phyloP scores from a whole-genome alignment of 2,329 filamentous ascomycete species.

The Penicillium crustosum region DNA sequence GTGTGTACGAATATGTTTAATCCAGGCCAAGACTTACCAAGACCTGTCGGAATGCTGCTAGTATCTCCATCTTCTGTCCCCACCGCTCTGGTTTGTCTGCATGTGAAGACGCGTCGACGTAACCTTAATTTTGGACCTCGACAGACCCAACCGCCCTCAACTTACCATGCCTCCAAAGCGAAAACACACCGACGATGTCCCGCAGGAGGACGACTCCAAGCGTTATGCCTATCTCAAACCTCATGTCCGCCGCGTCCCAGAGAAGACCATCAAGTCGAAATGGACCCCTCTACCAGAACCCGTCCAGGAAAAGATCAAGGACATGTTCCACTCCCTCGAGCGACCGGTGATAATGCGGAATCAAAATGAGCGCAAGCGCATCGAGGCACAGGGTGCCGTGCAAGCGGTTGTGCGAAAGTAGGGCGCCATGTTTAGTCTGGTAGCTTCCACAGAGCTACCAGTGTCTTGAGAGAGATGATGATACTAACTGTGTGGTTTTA shows the following conservation, averaged over 20 bases:
- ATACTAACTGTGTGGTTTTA: constrained; percentile 17
- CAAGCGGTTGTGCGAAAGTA: constrained; percentile 46
- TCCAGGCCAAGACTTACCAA: neutral
- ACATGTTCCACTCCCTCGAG: constrained; percentile 44
- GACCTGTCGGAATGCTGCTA: neutral
- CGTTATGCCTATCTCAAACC: constrained; percentile 43
- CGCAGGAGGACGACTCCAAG: constrained; percentile 23
- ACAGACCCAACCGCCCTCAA: constrained; percentile 3
- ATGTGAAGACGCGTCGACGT: constrained; percentile 20
- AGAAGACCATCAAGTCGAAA: constrained; percentile 47
- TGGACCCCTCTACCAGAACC: constrained; percentile 47
- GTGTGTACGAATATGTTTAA: neutral
- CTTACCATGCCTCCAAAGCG: constrained; percentile 28
- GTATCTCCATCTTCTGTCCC: neutral
- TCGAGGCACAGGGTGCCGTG: constrained; percentile 44
- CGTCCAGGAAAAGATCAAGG: constrained; percentile 44
- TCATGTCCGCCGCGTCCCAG: constrained; percentile 42
- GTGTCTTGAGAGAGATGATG: neutral
- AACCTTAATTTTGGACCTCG: constrained; percentile 1
- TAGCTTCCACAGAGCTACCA: neutral
- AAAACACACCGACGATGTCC: constrained; percentile 29
- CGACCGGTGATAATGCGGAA: constrained; percentile 46
- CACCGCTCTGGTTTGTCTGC: constrained; percentile 21
- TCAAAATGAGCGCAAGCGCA: constrained; percentile 43
- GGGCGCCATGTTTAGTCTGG: constrained; percentile 8